Evolutionary conservation across 305 asterid species (phyloP), one percentile per base, ranked within the genome.

Genomic region (Fraxinus paxiana): DNA sequence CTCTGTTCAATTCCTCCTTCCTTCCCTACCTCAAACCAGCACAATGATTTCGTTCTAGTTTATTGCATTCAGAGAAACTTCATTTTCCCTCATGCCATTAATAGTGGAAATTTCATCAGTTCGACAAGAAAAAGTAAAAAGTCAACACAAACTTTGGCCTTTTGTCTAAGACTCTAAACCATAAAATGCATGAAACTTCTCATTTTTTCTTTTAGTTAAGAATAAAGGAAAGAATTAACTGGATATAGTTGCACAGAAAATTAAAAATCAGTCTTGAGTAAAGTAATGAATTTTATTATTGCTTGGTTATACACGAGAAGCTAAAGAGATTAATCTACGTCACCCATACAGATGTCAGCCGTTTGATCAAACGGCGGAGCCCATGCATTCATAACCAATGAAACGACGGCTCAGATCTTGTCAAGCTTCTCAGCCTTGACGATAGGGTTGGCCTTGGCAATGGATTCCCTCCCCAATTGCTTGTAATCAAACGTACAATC

Each of bases 361-460:
- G 35, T 65, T 31, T 5, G 61, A 51, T 61, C 33, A 2, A 5
- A 18, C 70, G 30, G 30, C 70, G 15, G 70, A 24, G 26, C 30
- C 70, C 70, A 46, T 28, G 31, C 33, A 13, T 46, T 70, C 54
- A 77, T 54, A 15, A 70, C 34, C 51, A 51, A 18, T 35, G 35
- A 26, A 26, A 67, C 38, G 51, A 70, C 34, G n/a, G 75, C 9
- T 90, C 85, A 88, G 82, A 90, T 88, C 88, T 85, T 87, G 18
- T 88, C 77, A 20, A 90, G 90, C 87, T 90, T 90, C 77, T 84
- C 78, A 6, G 79, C 92, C 73, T 80, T 90, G 18, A 90, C 82
- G 54, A 90, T 71, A 67, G 93, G 93, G 69, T 88, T 90, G 46
- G 90, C 92, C 86, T 80, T 88, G 26, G 91, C 91, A 46, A 90